Conservation (phyloP, 805 yeast genomes). For the Starmerella geochares region DNA sequence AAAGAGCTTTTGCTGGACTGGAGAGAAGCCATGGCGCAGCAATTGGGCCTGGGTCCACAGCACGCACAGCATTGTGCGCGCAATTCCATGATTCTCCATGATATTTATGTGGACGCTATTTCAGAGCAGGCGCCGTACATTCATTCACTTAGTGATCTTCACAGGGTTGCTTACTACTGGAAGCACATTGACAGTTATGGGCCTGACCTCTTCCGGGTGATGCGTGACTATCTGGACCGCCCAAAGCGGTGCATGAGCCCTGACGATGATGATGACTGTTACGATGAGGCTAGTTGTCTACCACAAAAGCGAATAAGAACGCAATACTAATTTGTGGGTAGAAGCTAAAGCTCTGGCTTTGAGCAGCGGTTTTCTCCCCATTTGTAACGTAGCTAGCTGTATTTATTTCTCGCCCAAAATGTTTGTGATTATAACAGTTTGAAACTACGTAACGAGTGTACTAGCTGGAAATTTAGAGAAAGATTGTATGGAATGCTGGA, state of each 20-base stretch:
- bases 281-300: background rate
- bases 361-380: too few relatives aligned
- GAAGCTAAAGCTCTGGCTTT: background rate
- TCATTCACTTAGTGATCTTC: slow-evolving; percentile 24
- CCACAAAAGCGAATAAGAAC: slow-evolving; percentile 15
- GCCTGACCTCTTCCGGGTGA: slow-evolving; percentile 25
- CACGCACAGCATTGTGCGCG: slow-evolving; percentile 27
- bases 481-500: background rate
- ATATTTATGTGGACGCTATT: slow-evolving; percentile 28
- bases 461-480: background rate
- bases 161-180: slow-evolving; percentile 28
- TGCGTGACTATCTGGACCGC: slow-evolving; percentile 23
- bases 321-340: background rate
- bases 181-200: slow-evolving; percentile 29
- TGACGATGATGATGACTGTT: slow-evolving; percentile 4
- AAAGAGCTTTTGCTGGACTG: slow-evolving; percentile 17
- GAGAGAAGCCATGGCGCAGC: slow-evolving; percentile 20
- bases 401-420: background rate
- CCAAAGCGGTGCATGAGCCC: slow-evolving; percentile 21
- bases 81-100: slow-evolving; percentile 28
- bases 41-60: slow-evolving; percentile 24
- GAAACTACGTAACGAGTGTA: slow-evolving; percentile 5
- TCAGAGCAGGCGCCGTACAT: slow-evolving; percentile 25
- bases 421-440: background rate
- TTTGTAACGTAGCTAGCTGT: too few relatives aligned